phyloP scores from a whole-genome alignment of 2,329 filamentous ascomycete genomes.

The Colletotrichum melonis region DNA sequence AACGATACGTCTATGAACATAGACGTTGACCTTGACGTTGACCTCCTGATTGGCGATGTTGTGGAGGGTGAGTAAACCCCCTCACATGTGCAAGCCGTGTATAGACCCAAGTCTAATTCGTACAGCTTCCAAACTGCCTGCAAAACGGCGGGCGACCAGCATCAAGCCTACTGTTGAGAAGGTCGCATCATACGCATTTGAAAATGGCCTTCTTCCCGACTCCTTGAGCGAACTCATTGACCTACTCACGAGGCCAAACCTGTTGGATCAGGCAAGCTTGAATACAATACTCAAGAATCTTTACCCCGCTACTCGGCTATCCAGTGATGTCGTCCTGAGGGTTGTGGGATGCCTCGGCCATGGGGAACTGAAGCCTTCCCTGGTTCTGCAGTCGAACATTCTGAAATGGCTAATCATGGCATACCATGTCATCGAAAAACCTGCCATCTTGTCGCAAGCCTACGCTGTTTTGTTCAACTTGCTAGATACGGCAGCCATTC shows the following conservation, averaged over 20 bases:
- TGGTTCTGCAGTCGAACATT: slow-evolving; percentile 76
- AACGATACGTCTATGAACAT: slow-evolving; percentile 37
- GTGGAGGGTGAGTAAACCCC: slow-evolving; percentile 39
- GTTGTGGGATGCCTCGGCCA: slow-evolving; percentile 81
- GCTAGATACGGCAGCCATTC: slow-evolving; percentile 81
- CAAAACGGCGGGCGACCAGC: slow-evolving; percentile 73
- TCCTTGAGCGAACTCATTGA: slow-evolving; percentile 73
- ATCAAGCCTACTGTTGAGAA: slow-evolving; percentile 74
- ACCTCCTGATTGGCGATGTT: slow-evolving; percentile 50
- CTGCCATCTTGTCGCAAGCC: slow-evolving; percentile 71
- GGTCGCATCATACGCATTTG: slow-evolving; percentile 72
- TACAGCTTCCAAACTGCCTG: slow-evolving; percentile 68
- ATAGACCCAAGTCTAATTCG: not conserved
- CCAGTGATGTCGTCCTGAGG: slow-evolving; percentile 69
- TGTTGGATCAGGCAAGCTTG: slow-evolving; percentile 81
- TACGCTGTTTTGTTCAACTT: slow-evolving; percentile 85
- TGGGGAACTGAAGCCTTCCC: slow-evolving; percentile 78
- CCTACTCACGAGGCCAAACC: slow-evolving; percentile 72
- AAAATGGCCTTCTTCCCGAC: slow-evolving; percentile 72
- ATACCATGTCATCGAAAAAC: slow-evolving; percentile 76
- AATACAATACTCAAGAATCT: slow-evolving; percentile 77
- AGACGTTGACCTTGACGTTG: slow-evolving; percentile 45
- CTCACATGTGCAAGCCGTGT: not conserved
- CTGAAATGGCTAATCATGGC: slow-evolving; percentile 84
- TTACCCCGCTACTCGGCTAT: slow-evolving; percentile 77